These are phyloP conservation scores for Backusella morwellensis DNA, from an alignment of 192 early-diverging fungal genomes.

Conservation along the genomic window DNA sequence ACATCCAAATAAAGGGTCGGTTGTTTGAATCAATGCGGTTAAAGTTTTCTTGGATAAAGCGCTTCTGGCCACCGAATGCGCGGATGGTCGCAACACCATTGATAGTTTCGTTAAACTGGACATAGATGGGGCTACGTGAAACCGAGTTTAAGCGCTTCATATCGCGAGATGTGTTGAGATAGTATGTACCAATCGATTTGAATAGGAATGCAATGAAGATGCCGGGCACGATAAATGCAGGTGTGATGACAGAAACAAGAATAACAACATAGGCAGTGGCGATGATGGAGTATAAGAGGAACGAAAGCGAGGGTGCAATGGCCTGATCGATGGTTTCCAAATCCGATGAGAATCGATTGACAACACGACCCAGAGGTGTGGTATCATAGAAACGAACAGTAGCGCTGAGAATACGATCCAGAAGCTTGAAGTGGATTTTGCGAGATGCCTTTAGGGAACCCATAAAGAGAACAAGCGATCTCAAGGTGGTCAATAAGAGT, in stretches of 20 bases:
- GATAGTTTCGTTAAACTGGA: conserved; percentile 81
- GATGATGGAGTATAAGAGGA: conserved; percentile 50
- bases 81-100: conserved; percentile 77
- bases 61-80: conserved; percentile 72
- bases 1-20: conserved; percentile 82
- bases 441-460: conserved; percentile 58
- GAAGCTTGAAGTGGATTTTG: conserved; percentile 51
- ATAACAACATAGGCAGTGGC: conserved; percentile 54
- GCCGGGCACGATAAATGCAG: conserved; percentile 69
- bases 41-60: conserved; percentile 61
- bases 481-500: conserved; percentile 36
- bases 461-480: conserved; percentile 41
- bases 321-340: conserved; percentile 76
- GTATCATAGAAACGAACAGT: conserved; percentile 86
- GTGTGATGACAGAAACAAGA: conserved; percentile 64
- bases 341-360: conserved; percentile 85
- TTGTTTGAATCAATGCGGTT: conserved; percentile 72
- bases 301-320: conserved; percentile 47
- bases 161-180: conserved; percentile 78
- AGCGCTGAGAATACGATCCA: conserved; percentile 59
- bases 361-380: conserved; percentile 82
- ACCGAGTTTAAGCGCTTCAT: conserved; percentile 85
- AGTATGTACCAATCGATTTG: conserved; percentile 61
- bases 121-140: conserved; percentile 69
- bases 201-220: conserved; percentile 57